Percentiles rank a stretch among this genome's conserved stretches.
Conservation (phyloP, 441 rosid genomes). For the Bocquillonia castaneifolia region DNA sequence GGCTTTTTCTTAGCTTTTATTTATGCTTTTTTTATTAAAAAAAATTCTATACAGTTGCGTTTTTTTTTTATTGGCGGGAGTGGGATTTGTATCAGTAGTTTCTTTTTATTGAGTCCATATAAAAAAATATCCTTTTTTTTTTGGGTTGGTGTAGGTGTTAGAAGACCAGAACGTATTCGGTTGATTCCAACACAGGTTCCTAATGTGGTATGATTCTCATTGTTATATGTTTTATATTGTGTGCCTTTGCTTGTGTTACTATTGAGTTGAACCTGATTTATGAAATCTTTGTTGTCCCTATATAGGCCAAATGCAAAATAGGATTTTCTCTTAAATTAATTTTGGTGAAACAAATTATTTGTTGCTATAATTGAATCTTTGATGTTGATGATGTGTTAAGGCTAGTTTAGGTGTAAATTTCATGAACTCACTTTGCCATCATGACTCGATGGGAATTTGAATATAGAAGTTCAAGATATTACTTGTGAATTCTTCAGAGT, state of each 20-base stretch:
- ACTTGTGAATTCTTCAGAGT: too few species aligned
- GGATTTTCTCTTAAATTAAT: too few species aligned
- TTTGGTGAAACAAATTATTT: not conserved
- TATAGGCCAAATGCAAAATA: too few species aligned
- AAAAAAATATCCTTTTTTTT: not conserved
- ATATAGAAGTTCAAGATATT: too few species aligned
- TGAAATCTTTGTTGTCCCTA: not conserved
- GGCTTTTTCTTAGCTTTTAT: not conserved
- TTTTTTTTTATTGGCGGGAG: not conserved
- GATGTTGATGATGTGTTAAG: too few species aligned
- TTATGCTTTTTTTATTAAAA: not conserved
- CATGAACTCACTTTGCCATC: not conserved
- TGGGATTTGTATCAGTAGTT: not conserved
- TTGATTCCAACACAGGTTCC: constrained; percentile 3
- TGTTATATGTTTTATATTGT: not conserved
- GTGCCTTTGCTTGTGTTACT: too few species aligned
- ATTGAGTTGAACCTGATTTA: not conserved
- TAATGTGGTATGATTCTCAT: not conserved
- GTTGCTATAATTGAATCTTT: not conserved
- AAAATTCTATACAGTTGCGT: constrained; percentile 1
- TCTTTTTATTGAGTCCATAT: not conserved
- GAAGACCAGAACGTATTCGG: constrained; percentile 3
- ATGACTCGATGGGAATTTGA: too few species aligned
- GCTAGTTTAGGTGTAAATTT: too few species aligned
- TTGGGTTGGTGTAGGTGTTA: not conserved